Conservation (phyloP, 805 yeast genomes). For the Saccharomycopsis microspora region DNA sequence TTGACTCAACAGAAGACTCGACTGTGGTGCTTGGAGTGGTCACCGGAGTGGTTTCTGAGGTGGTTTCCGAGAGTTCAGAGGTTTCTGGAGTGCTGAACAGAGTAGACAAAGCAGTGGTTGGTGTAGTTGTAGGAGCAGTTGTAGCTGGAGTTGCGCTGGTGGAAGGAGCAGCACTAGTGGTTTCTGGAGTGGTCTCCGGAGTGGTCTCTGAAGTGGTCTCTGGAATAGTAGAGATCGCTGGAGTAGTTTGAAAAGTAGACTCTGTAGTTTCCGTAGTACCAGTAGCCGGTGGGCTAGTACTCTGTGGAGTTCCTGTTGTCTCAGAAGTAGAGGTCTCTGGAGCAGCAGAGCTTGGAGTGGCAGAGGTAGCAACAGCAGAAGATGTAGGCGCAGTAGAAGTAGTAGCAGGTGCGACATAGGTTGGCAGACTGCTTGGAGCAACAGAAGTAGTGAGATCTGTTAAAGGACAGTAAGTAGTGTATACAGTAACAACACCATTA, state of each 20-base stretch:
- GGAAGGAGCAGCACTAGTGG: too few relatives aligned
- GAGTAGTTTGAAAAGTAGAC: background rate
- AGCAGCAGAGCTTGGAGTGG: background rate
- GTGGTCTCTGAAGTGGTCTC: background rate
- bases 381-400: background rate
- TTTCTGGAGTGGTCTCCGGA: background rate
- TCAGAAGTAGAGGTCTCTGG: constrained; percentile 1
- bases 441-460: background rate
- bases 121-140: too few relatives aligned
- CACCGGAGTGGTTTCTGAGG: too few relatives aligned
- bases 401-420: background rate
- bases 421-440: background rate
- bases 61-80: too few relatives aligned
- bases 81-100: too few relatives aligned
- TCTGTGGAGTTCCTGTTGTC: background rate
- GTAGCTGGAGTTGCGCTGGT: too few relatives aligned
- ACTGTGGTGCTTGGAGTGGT: too few relatives aligned
- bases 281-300: too few relatives aligned
- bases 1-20: background rate
- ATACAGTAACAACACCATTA: constrained; percentile 1
- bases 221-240: background rate
- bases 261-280: too few relatives aligned
- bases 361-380: background rate
- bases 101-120: too few relatives aligned
- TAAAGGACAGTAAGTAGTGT: constrained; percentile 10